These are phyloP conservation scores for Aspergillus ostianus DNA, from an alignment of 495 filamentous ascomycete genomes.

Conservation along the genomic window DNA sequence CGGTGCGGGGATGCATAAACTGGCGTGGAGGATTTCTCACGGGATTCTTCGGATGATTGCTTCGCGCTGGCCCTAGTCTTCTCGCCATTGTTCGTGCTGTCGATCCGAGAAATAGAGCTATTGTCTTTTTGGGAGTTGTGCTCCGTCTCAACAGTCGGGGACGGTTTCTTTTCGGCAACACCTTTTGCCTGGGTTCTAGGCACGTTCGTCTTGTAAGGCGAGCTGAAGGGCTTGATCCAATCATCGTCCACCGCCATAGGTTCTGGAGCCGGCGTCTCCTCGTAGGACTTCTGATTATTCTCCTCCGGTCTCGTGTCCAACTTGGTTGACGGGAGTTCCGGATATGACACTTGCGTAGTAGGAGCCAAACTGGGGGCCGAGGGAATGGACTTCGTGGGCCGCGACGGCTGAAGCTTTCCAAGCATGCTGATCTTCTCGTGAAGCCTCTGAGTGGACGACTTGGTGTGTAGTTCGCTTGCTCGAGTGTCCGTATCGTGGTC, in stretches of 20 bases:
- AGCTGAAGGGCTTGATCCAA: slow-evolving; percentile 70
- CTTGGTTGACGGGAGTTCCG: slow-evolving; percentile 52
- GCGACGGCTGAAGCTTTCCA: slow-evolving; percentile 71
- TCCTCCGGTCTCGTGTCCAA: slow-evolving; percentile 30
- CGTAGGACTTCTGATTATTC: slow-evolving; percentile 27
- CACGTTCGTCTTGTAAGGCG: slow-evolving; percentile 45
- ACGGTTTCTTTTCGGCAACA: slow-evolving; percentile 52
- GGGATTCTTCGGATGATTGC: slow-evolving; percentile 25
- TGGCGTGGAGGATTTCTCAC: slow-evolving; percentile 47
- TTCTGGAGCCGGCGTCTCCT: slow-evolving; percentile 21
- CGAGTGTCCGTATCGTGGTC: slow-evolving; percentile 32
- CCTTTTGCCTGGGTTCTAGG: slow-evolving; percentile 59
- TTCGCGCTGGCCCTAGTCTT: slow-evolving; percentile 1
- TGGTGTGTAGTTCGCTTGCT: slow-evolving; percentile 66
- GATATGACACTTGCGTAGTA: slow-evolving; percentile 48
- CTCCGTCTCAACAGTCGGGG: slow-evolving; percentile 12
- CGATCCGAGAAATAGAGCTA: slow-evolving; percentile 1
- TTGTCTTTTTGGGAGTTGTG: slow-evolving; percentile 16
- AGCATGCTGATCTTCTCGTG: slow-evolving; percentile 94
- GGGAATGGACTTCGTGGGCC: slow-evolving; percentile 69
- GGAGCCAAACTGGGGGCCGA: slow-evolving; percentile 37
- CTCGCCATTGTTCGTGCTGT: slow-evolving; percentile 5
- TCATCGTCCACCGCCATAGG: slow-evolving; percentile 64
- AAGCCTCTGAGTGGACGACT: slow-evolving; percentile 85
- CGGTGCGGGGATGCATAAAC: slow-evolving; percentile 47